These are phyloP conservation scores for Rhodotorula sp. DNA, from an alignment of 1,284 basidiomycete species.

Conservation along the genomic window DNA sequence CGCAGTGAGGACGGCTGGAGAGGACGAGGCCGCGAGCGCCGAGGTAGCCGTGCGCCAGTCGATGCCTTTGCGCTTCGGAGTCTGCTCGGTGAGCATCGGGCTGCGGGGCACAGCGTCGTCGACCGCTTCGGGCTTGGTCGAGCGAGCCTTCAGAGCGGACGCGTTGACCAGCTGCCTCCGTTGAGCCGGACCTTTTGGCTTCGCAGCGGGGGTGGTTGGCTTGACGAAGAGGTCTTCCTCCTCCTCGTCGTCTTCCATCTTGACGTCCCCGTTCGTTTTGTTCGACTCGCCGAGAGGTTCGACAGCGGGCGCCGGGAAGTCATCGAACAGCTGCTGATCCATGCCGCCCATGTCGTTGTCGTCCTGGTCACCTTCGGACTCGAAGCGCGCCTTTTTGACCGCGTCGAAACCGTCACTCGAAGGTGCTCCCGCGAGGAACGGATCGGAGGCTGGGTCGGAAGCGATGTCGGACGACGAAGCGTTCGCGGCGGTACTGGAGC, in stretches of 20 bases:
- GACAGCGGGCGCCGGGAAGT: background rate
- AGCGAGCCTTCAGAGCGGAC: constrained; percentile 7
- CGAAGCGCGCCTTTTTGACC: constrained; percentile 33
- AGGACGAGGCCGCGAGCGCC: constrained; percentile 21
- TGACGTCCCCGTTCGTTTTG: constrained; percentile 21
- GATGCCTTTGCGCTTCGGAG: constrained; percentile 51
- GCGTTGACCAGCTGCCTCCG: constrained; percentile 53
- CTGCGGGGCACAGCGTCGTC: constrained; percentile 29
- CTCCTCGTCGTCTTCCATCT: constrained; percentile 48
- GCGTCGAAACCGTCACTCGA: constrained; percentile 36
- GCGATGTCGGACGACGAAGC: constrained; percentile 8
- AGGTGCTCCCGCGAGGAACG: constrained; percentile 9
- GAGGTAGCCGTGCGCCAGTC: constrained; percentile 40
- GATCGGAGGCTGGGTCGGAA: constrained; percentile 20
- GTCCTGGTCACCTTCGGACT: constrained; percentile 7
- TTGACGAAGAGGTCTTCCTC: constrained; percentile 46
- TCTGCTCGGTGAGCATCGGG: constrained; percentile 65
- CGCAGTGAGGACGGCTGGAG: constrained; percentile 53
- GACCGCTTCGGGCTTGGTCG: constrained; percentile 31
- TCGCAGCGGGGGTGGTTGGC: constrained; percentile 38
- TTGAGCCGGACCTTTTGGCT: constrained; percentile 41
- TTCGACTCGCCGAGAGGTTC: constrained; percentile 15
- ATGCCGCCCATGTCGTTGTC: constrained; percentile 27
- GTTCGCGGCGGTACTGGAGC: constrained; percentile 1
- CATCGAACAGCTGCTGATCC: constrained; percentile 14